Base-by-base conservation (phyloP, 2,329 filamentous ascomycete genomes). In the Venturia aucupariae region DNA sequence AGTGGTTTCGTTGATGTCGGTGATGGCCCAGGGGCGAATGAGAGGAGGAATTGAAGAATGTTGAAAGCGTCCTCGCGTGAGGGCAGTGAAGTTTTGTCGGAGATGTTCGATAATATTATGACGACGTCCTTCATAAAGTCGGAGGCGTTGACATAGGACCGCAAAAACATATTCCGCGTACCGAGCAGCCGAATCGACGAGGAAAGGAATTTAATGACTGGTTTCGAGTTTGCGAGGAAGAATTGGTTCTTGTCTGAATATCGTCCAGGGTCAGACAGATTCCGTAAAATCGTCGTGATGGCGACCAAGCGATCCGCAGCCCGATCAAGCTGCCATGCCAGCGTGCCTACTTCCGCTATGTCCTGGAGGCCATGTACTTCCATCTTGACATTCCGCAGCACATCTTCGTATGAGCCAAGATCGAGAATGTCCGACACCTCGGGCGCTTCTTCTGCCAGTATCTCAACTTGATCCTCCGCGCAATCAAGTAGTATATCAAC, bases 111-210 rank as follows among this genome's bases (percentile, higher is more conserved):
- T 64, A 99, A 80, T 68, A 96, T 86, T 19, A 91, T 88, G 65
- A 97, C 85, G 38, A 92, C 81, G 74, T 99, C 94, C 77, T 99
- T 99, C 90, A 97, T 96, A 71, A 97, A 93, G 75, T 99, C 94
- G 68, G 97, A 80, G 0, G 90, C 94, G 75, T 97, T 96, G 71
- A 84, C 81, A 68, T 94, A 84, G 3, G 87, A 90, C 46, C 91
- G 86, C 51, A 97, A 78, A 38, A 97, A 82, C 82, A 93, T 90
- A 69, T 91, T 91, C 17, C 92, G 88, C 4, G 92, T 97, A 38
- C 93, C 94, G 17, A 97, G 81, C 68, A 94, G 90, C 66, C 92
- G 84, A 67, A 97, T 92, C 4, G 92, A 84, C 57, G 87, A 87
- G 65, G 90, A 91, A 10, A 97, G 78, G 71, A 97, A 91, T 69